Conservation (phyloP, 2,329 filamentous ascomycete genomes). For the Acarospora socialis region DNA sequence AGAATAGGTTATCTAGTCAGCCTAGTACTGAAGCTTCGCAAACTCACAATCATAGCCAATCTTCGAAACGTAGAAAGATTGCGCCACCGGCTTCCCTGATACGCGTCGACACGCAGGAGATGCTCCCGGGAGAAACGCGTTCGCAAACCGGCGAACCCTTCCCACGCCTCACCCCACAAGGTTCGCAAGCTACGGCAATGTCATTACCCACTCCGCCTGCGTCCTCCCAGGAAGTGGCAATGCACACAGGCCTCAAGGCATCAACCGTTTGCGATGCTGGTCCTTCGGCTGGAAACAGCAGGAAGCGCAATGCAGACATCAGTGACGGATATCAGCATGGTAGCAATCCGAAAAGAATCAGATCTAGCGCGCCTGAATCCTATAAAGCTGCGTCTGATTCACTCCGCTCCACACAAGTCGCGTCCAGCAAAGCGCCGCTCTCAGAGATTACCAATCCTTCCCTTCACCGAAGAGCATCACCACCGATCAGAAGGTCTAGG, state of each 20-base stretch:
- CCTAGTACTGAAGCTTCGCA: not conserved
- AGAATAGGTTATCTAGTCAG: slow-evolving; percentile 1
- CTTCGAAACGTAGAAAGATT: not conserved
- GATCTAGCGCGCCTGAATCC: not conserved
- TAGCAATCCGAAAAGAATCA: not conserved
- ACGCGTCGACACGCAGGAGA: slow-evolving; percentile 13
- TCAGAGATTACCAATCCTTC: too few species aligned
- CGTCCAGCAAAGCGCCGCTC: too few species aligned
- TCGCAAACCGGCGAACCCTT: slow-evolving; percentile 6
- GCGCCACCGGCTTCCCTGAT: slow-evolving; percentile 9
- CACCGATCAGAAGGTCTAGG: too few species aligned
- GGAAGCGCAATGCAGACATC: slow-evolving; percentile 6
- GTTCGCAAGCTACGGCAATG: not conserved
- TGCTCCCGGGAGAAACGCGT: slow-evolving; percentile 8
- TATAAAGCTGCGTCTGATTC: too few species aligned
- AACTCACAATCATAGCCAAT: not conserved
- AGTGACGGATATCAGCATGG: not conserved
- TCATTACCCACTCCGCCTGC: not conserved
- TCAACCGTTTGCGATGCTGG: slow-evolving; percentile 3
- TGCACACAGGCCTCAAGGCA: too few species aligned
- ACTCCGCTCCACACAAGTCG: too few species aligned
- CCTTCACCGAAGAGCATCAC: too few species aligned
- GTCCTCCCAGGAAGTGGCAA: too few species aligned
- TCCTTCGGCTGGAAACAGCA: too few species aligned
- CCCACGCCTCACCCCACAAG: not conserved